Percentiles rank a stretch among this genome's conserved stretches.
Evolutionary conservation across 2,329 filamentous ascomycete genomes (phyloP).

Genomic region (Calonectria hongkongensis): DNA sequence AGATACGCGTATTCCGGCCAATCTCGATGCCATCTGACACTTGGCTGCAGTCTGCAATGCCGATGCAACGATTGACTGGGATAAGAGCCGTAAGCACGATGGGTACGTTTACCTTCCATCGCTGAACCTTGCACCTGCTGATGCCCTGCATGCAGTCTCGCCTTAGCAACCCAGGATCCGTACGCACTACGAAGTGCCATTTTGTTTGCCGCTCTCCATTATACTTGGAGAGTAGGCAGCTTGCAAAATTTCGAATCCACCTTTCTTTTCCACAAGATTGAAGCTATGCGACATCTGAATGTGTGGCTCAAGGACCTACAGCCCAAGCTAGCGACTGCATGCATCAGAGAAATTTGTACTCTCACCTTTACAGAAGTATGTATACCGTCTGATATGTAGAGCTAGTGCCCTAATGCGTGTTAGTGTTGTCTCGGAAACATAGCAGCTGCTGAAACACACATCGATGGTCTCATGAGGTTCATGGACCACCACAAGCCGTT

Average conservation of each 20-base stretch:
- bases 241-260: constrained; percentile 45
- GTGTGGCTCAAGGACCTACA: constrained; percentile 13
- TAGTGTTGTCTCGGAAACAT: constrained; percentile 49
- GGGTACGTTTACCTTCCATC: not conserved
- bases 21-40: not conserved
- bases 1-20: not conserved
- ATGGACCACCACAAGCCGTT: constrained; percentile 47
- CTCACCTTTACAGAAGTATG: constrained; percentile 47
- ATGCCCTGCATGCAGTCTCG: constrained; percentile 30
- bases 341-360: constrained; percentile 46
- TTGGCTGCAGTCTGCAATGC: not conserved
- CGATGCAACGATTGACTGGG: constrained; percentile 17
- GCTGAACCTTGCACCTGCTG: not conserved
- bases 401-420: not conserved
- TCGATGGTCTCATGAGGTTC: constrained; percentile 46
- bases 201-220: constrained; percentile 49
- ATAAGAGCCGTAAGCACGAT: constrained; percentile 9
- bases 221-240: constrained; percentile 45
- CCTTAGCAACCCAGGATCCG: constrained; percentile 36
- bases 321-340: constrained; percentile 19
- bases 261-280: constrained; percentile 48
- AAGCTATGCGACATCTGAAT: constrained; percentile 46
- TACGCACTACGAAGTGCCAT: constrained; percentile 47
- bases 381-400: not conserved
- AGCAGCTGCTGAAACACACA: constrained; percentile 42